A percentile compares a stretch with the other conserved stretches of the same genome.
phyloP scores from a whole-genome alignment of 177 flowering plant genomes.

The Tripterygium wilfordii region DNA sequence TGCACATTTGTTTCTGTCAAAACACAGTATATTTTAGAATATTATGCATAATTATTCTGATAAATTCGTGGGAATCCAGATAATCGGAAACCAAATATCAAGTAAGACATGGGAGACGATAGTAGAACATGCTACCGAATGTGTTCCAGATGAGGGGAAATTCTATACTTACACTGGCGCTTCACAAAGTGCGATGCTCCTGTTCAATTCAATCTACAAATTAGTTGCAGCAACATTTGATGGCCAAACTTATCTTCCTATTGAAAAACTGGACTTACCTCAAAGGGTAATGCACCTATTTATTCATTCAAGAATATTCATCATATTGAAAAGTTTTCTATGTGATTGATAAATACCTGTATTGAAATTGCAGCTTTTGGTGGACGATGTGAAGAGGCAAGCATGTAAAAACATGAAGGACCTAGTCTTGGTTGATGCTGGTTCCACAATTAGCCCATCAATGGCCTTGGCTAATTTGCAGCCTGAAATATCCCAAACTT shows the following conservation, averaged over 20 bases:
- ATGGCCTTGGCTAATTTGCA: constrained; percentile 18
- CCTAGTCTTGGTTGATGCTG: constrained; percentile 18
- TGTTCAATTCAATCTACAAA: constrained; percentile 44
- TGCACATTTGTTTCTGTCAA: background rate
- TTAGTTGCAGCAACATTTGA: constrained; percentile 31
- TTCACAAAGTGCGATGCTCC: constrained; percentile 15
- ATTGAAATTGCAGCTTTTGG: constrained; percentile 32
- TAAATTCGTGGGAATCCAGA: constrained; percentile 25
- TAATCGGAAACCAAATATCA: constrained; percentile 33
- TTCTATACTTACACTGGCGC: constrained; percentile 17
- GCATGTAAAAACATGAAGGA: constrained; percentile 35
- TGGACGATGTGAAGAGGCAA: constrained; percentile 36
- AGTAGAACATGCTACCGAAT: constrained; percentile 45
- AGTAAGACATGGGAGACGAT: constrained; percentile 52
- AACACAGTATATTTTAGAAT: too few species aligned
- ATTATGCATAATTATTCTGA: too few species aligned
- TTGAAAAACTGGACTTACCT: constrained; percentile 10
- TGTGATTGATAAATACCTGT: constrained; percentile 3
- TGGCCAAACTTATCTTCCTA: constrained; percentile 21
- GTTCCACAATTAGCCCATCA: constrained; percentile 10
- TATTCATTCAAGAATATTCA: too few species aligned
- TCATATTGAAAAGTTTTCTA: too few species aligned
- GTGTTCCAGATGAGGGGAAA: constrained; percentile 38
- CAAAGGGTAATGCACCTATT: constrained; percentile 46
- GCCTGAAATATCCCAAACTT: constrained; percentile 10